A percentile compares a stretch with the other conserved stretches of the same genome.
phyloP scores from a whole-genome alignment of 306 rosid species.

The Sindora glabra region DNA sequence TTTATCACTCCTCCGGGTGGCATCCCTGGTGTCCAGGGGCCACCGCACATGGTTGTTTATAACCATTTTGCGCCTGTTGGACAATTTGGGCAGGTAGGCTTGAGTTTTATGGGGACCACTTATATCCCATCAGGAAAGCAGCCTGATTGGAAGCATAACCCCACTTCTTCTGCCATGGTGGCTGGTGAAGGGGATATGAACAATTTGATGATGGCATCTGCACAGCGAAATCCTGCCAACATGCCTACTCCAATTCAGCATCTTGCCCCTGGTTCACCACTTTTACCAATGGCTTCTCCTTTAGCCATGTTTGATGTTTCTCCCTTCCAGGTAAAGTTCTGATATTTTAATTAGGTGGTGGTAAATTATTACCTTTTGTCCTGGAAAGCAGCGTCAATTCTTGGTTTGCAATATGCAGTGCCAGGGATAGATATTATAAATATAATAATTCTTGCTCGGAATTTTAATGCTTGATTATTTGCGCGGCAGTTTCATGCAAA shows the following conservation, averaged over 20 bases:
- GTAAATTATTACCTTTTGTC: no score
- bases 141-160: slow-evolving; percentile 93
- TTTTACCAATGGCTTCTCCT: slow-evolving; percentile 85
- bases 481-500: neutral
- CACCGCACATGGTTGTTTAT: slow-evolving; percentile 97
- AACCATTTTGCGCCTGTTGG: slow-evolving; percentile 97
- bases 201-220: slow-evolving; percentile 55
- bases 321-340: slow-evolving; percentile 75
- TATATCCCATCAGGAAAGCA: slow-evolving; percentile 95
- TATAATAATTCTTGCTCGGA: neutral
- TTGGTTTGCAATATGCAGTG: neutral
- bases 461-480: neutral
- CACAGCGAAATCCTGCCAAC: slow-evolving; percentile 60
- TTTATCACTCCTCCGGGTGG: slow-evolving; percentile 84
- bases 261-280: slow-evolving; percentile 97
- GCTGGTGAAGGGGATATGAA: slow-evolving; percentile 64
- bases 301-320: slow-evolving; percentile 90
- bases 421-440: no score
- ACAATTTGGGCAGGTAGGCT: slow-evolving; percentile 93
- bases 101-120: slow-evolving; percentile 96
- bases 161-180: slow-evolving; percentile 53
- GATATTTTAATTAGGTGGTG: neutral
- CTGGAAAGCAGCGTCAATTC: neutral
- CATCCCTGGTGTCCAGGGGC: slow-evolving; percentile 91
- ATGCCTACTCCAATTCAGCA: slow-evolving; percentile 73